Evolutionary conservation across 2,329 filamentous ascomycete species (phyloP).

Genomic region (Trichophyton mentagrophytes): DNA sequence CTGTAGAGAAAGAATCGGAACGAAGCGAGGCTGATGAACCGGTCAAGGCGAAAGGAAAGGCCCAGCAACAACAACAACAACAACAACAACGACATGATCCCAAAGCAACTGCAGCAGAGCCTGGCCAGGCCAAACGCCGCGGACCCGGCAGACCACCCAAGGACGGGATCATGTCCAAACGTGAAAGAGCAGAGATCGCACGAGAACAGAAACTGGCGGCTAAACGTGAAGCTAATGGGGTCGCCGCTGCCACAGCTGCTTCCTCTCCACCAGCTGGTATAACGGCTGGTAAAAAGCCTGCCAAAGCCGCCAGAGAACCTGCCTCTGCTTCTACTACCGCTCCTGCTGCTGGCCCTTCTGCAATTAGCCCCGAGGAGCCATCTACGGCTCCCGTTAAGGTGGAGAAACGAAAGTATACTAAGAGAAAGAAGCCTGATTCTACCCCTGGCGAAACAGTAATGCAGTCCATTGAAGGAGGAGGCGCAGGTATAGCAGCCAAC

Average conservation of each 20-base stretch:
- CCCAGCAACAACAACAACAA: conserved; percentile 12
- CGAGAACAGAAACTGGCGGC: conserved; percentile 41
- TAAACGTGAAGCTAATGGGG: conserved; percentile 36
- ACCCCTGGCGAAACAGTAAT: conserved; percentile 30
- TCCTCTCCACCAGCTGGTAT: neutral
- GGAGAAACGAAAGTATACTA: conserved; percentile 38
- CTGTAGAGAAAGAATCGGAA: conserved; percentile 10
- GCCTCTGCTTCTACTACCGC: conserved; percentile 2
- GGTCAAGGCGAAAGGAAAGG: neutral
- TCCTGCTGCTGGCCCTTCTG: neutral
- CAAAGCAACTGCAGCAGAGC: conserved; percentile 14
- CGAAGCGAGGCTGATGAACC: conserved; percentile 14
- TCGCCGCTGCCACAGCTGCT: conserved; percentile 23
- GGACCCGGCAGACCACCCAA: conserved; percentile 54
- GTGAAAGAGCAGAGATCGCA: conserved; percentile 44
- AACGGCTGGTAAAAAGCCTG: conserved; percentile 12
- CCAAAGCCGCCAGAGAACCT: conserved; percentile 19
- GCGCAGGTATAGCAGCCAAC: conserved; percentile 5
- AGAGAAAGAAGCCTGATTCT: conserved; percentile 34
- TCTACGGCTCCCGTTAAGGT: conserved; percentile 25
- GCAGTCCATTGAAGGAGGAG: conserved; percentile 31
- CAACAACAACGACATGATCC: conserved; percentile 17
- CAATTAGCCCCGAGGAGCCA: conserved; percentile 20
- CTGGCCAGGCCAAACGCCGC: conserved; percentile 24
- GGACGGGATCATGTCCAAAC: conserved; percentile 55